Evolutionary conservation across 257 asterid genomes (phyloP).

Genomic region (Sherardia arvensis): DNA sequence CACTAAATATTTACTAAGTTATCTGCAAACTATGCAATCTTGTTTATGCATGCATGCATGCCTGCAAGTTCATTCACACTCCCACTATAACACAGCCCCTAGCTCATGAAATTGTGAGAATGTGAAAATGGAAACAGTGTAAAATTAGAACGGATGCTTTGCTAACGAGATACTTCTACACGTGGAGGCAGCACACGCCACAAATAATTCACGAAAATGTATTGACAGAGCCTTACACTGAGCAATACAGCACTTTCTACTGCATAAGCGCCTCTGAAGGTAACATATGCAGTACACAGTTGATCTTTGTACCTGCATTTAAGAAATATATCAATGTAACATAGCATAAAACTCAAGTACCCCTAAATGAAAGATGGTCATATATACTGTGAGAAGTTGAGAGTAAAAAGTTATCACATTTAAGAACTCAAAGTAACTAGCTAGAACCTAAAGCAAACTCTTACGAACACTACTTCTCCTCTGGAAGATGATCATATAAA

Average conservation of each 20-base stretch:
- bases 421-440: not conserved
- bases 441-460: not conserved
- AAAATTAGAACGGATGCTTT: not conserved
- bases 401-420: not conserved
- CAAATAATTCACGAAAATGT: not conserved
- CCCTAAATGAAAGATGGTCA: not conserved
- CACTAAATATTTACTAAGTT: not conserved
- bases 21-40: not conserved
- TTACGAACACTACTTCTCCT: not conserved
- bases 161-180: not conserved
- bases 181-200: not conserved
- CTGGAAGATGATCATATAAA: not conserved
- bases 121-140: not conserved
- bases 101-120: not conserved
- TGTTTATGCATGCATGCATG: no score
- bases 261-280: constrained; percentile 46
- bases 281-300: constrained; percentile 34
- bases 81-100: not conserved
- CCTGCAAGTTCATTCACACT: not conserved
- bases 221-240: constrained; percentile 30
- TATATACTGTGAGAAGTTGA: not conserved
- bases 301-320: constrained; percentile 33
- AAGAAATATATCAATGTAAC: not conserved
- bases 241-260: constrained; percentile 49
- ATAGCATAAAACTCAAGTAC: not conserved